Base-by-base conservation (phyloP, 495 filamentous ascomycete genomes). In the Viridothelium virens region DNA sequence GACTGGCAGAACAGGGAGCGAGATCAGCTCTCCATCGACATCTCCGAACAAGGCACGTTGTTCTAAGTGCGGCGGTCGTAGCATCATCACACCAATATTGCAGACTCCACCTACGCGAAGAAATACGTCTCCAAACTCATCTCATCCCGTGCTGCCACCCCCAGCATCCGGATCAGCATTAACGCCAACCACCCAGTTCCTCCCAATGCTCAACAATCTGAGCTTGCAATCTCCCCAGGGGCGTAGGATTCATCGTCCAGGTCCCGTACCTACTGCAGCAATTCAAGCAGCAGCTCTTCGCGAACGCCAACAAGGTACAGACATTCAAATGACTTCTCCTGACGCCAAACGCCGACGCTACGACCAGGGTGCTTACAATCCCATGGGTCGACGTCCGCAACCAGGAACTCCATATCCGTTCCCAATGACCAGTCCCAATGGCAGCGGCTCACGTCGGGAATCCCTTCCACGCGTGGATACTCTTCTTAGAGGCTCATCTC, bases 41-140 rank as follows among this genome's bases (percentile, higher is more conserved):
- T 34, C 69, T 18, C 68, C 70, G 11, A 75, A 76, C 48, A 77
- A 76, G 63, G 70, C 70, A 47, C 80, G 82, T 65, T 91, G 89
- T 70, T 75, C 78, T 2, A 85, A 83, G 74, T 89, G 87, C 67
- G 83, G 84, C 38, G 86, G 87, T 18, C 77, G 85, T 12, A 86
- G 82, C 66, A 85, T 87, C 62, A 80, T 82, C 39, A 83, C 84
- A 34, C 69, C 59, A 64, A 37, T n/a, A 62, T 63, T 34, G 56
- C 73, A 34, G 63, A 53, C 41, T 36, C 53, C 25, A 75, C 77
- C 59, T 82, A 80, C 16, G 47, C 61, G 7, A 53, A 56, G 38
- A 36, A 44, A 14, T 25, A 39, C n/a, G 63, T n/a, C 56, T 47
- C 65, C 38, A 7, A 44, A 44, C 1, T 14, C 14, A 44, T 44